Percentiles rank a stretch among this genome's conserved stretches.
Evolutionary conservation across 2,329 filamentous ascomycete species (phyloP).

Genomic region (Epichloe bromicola): DNA sequence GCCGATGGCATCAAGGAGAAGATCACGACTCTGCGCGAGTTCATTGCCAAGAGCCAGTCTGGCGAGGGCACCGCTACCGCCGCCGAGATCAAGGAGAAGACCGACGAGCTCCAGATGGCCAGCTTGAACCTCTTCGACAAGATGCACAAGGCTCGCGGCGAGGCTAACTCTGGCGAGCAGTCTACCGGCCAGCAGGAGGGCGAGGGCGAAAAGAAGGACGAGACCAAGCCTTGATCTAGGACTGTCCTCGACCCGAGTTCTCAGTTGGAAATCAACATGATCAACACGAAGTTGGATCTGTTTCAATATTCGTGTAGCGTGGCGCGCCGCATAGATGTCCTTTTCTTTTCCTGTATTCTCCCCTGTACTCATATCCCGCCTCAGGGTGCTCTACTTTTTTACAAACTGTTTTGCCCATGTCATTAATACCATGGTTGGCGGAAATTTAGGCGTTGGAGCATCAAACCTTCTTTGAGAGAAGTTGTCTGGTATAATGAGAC

Average conservation of each 20-base stretch:
- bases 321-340: conserved; percentile 19
- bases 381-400: conserved; percentile 21
- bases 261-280: neutral
- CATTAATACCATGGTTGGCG: conserved; percentile 33
- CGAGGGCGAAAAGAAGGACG: conserved; percentile 66
- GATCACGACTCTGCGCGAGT: conserved; percentile 73
- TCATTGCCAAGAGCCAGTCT: conserved; percentile 86
- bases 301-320: conserved; percentile 21
- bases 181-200: conserved; percentile 34
- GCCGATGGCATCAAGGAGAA: conserved; percentile 89
- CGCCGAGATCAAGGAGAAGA: conserved; percentile 96
- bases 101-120: conserved; percentile 90
- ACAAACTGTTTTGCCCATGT: conserved; percentile 29
- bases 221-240: conserved; percentile 50
- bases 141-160: conserved; percentile 92
- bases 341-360: conserved; percentile 25
- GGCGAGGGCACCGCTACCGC: conserved; percentile 79
- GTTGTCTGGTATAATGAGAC: conserved; percentile 29
- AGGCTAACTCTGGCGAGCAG: conserved; percentile 44
- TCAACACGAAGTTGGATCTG: conserved; percentile 8
- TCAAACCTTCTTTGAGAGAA: conserved; percentile 32
- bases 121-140: conserved; percentile 97
- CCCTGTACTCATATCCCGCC: conserved; percentile 39
- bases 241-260: conserved; percentile 2
- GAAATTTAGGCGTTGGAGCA: conserved; percentile 36